These are phyloP conservation scores for Alternaria consortialis DNA, from an alignment of 2,329 filamentous ascomycete genomes.

Conservation along the genomic window DNA sequence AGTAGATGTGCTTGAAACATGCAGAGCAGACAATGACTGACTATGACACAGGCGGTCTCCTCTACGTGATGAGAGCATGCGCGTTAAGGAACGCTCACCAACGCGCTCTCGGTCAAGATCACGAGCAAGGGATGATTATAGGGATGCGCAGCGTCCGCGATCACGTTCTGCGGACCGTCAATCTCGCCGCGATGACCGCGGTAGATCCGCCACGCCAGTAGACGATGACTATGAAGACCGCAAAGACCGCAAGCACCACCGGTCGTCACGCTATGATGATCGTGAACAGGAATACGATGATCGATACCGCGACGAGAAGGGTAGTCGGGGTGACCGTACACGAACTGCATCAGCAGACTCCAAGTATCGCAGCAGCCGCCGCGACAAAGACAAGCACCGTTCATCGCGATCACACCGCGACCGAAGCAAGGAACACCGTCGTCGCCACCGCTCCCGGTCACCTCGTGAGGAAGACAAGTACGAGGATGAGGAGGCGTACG, in stretches of 20 bases:
- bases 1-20: slow-evolving; percentile 18
- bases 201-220: slow-evolving; percentile 62
- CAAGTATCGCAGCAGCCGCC: slow-evolving; percentile 68
- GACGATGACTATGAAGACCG: slow-evolving; percentile 47
- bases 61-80: slow-evolving; percentile 45
- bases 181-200: slow-evolving; percentile 58
- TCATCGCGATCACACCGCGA: slow-evolving; percentile 59
- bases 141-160: slow-evolving; percentile 30
- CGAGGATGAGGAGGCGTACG: slow-evolving; percentile 43
- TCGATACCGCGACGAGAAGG: slow-evolving; percentile 58
- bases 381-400: slow-evolving; percentile 54
- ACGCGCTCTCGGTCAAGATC: slow-evolving; percentile 55
- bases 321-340: slow-evolving; percentile 62
- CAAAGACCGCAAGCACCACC: slow-evolving; percentile 58
- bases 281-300: slow-evolving; percentile 51
- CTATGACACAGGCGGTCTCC: slow-evolving; percentile 40
- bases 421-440: slow-evolving; percentile 56
- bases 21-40: slow-evolving; percentile 9
- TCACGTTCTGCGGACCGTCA: slow-evolving; percentile 52
- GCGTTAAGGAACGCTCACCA: slow-evolving; percentile 50
- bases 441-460: slow-evolving; percentile 56
- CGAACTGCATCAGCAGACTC: slow-evolving; percentile 71
- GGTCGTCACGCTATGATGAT: slow-evolving; percentile 54
- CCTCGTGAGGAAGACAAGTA: slow-evolving; percentile 40
- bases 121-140: slow-evolving; percentile 35